These are phyloP conservation scores for Phaeosphaeria sp. DNA, from an alignment of 2,329 filamentous ascomycete genomes.

Conservation along the genomic window DNA sequence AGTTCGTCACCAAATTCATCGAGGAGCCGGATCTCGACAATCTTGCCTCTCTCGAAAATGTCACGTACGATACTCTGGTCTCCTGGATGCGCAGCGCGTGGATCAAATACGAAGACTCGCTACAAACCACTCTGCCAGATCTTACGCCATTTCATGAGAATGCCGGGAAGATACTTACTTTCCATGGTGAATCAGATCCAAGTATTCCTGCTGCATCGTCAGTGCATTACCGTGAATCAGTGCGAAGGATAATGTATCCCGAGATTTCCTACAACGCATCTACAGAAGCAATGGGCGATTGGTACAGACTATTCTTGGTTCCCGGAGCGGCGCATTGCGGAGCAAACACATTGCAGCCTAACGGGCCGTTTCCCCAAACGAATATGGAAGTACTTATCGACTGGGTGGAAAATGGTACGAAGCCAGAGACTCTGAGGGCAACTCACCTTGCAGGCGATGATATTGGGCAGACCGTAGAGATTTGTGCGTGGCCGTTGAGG, in stretches of 20 bases:
- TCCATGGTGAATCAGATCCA: slow-evolving; percentile 64
- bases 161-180: slow-evolving; percentile 65
- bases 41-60: slow-evolving; percentile 30
- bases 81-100: slow-evolving; percentile 61
- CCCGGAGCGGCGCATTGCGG: slow-evolving; percentile 63
- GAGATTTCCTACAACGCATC: slow-evolving; percentile 48
- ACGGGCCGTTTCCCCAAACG: slow-evolving; percentile 50
- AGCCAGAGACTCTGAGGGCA: slow-evolving; percentile 53
- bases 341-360: slow-evolving; percentile 13
- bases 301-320: slow-evolving; percentile 63
- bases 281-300: slow-evolving; percentile 55
- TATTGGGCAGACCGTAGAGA: slow-evolving; percentile 44
- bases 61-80: slow-evolving; percentile 65
- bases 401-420: slow-evolving; percentile 59
- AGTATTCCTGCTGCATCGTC: slow-evolving; percentile 62
- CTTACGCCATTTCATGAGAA: slow-evolving; percentile 57
- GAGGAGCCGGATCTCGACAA: slow-evolving; percentile 43
- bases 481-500: slow-evolving; percentile 53
- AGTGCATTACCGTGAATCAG: slow-evolving; percentile 63
- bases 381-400: slow-evolving; percentile 47
- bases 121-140: slow-evolving; percentile 63
- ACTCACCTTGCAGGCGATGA: slow-evolving; percentile 29
- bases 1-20: slow-evolving; percentile 54
- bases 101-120: slow-evolving; percentile 57
- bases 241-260: slow-evolving; percentile 60